These are phyloP conservation scores for Lichtheimia ramosa DNA, from an alignment of 371 early-diverging fungal species.

Conservation along the genomic window DNA sequence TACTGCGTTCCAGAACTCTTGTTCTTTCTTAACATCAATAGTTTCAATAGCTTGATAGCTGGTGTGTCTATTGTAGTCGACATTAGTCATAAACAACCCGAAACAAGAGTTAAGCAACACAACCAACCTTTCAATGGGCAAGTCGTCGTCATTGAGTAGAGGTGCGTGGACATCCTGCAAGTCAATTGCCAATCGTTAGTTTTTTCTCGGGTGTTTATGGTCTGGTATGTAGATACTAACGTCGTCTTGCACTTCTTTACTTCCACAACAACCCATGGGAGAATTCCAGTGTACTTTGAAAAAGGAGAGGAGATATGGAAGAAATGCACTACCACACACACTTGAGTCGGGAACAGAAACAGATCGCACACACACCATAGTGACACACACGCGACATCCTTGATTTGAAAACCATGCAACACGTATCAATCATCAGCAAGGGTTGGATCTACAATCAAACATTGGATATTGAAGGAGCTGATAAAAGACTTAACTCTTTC, in stretches of 20 bases:
- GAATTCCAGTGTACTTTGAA: neutral
- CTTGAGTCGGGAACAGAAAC: no score
- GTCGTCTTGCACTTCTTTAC: conserved; percentile 42
- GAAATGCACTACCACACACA: no score
- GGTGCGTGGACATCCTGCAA: conserved; percentile 36
- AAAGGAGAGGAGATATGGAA: neutral
- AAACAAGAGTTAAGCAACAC: neutral
- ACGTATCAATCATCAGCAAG: no score
- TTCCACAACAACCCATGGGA: conserved; percentile 47
- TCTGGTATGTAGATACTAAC: conserved; percentile 15
- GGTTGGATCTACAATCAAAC: no score
- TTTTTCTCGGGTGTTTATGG: neutral
- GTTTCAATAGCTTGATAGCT: conserved; percentile 33
- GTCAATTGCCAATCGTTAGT: neutral
- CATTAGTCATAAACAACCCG: neutral
- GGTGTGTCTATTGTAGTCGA: conserved; percentile 19
- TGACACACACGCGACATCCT: no score
- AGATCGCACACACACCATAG: no score
- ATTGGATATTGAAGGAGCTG: no score
- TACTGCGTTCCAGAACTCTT: conserved; percentile 46
- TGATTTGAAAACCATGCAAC: no score
- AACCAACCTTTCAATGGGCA: conserved; percentile 30
- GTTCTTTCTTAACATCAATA: conserved; percentile 45
- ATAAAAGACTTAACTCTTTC: no score
- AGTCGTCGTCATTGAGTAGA: conserved; percentile 25